phyloP scores from a whole-genome alignment of 441 rosid species.

The Hypseocharis bilobata region DNA sequence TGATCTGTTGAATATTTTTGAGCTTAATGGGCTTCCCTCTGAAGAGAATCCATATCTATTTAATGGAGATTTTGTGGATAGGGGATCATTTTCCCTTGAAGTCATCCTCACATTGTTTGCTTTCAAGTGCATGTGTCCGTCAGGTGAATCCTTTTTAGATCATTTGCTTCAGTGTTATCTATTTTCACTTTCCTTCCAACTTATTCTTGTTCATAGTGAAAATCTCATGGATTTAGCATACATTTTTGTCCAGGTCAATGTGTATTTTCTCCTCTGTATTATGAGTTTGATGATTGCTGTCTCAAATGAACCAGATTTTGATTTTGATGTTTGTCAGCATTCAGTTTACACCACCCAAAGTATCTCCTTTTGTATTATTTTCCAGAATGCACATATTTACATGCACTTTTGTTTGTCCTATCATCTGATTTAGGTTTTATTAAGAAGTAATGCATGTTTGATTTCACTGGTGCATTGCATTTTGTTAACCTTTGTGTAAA shows the following conservation, averaged over 20 bases:
- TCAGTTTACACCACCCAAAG: not conserved
- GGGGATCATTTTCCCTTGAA: constrained; percentile 93
- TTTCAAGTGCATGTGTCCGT: constrained; percentile 81
- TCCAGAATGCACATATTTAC: no score
- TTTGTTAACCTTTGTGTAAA: constrained; percentile 11
- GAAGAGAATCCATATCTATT: constrained; percentile 91
- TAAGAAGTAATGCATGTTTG: not conserved
- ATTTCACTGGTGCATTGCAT: not conserved
- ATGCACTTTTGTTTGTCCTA: not conserved
- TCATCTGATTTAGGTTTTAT: not conserved
- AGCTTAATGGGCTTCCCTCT: constrained; percentile 91
- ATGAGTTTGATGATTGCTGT: not conserved
- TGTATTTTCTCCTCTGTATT: not conserved
- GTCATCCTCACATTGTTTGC: constrained; percentile 91
- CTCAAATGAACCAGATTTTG: not conserved
- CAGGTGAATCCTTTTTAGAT: constrained; percentile 41
- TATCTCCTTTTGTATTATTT: no score
- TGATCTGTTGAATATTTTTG: constrained; percentile 80
- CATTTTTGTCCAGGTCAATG: not conserved
- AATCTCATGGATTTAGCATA: not conserved
- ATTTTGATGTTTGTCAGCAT: not conserved
- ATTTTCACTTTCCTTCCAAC: not conserved
- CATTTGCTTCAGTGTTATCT: not conserved
- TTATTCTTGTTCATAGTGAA: not conserved
- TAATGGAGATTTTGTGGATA: constrained; percentile 95